Base-by-base conservation (phyloP, 345 rosid genomes). In the Dipteronia dyeriana region DNA sequence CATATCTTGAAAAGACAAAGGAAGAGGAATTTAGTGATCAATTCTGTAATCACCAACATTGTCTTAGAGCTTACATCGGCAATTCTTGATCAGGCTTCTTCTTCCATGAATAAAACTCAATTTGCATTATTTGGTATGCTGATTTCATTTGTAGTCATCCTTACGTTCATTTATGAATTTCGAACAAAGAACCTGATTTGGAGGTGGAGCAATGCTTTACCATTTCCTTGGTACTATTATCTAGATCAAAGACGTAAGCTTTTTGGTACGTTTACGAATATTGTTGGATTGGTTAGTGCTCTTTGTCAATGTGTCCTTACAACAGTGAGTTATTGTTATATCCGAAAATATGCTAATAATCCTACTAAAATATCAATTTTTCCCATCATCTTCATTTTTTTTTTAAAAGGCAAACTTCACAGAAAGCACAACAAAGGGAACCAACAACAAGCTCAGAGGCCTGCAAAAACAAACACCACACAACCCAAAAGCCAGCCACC, bases 51-150 rank as follows among this genome's bases (percentile, higher is more conserved):
- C 51, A 1, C 10, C 19, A 71, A 75, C 73, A 5, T 75, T 26
- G 0, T 65, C 14, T 43, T 80, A 3, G 68, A 75, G 73, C 53
- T 75, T 9, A 51, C 72, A 17, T 75, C 73, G 1, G 68, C 29
- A 25, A 31, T 70, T 66, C 39, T 56, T 20, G 67, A 65, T 12
- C 73, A 71, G 39, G 25, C 70, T 17, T 75, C 76, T 1, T 31
- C 34, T 31, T 70, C 64, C 0, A 16, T 13, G 6, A 25, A 59
- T 7, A 25, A 29, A 49, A 64, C 79, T 29, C 53, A 17, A 4
- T 59, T 14, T 26, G 68, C 14, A 31, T 59, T 80, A 14, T 5
- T 47, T 57, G 12, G 26, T 13, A 14, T 76, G 79, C 10, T 80
- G 17, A 54, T 75, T 5, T 75, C 73, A 25, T 65, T 70, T 2